Conservation (phyloP, 2,329 filamentous ascomycete species). For the Huntiella omanensis region DNA sequence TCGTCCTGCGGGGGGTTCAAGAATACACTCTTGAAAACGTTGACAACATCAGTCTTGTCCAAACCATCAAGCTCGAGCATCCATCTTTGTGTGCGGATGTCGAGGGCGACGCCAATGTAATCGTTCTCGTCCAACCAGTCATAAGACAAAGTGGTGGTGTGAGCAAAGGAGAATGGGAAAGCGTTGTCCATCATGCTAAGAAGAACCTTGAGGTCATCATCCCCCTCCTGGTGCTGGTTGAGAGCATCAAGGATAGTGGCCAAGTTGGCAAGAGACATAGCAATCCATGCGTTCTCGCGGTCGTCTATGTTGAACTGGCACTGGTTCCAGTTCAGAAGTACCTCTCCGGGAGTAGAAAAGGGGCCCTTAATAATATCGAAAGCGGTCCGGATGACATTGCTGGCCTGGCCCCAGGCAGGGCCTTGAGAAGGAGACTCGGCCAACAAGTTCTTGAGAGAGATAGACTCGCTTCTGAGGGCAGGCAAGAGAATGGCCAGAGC, state of each 20-base stretch:
- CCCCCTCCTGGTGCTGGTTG: constrained; percentile 7
- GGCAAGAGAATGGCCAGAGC: constrained; percentile 15
- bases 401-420: constrained; percentile 9
- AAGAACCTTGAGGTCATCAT: constrained; percentile 14
- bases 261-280: constrained; percentile 20
- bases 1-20: constrained; percentile 13
- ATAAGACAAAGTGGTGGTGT: constrained; percentile 11
- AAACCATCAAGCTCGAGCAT: constrained; percentile 15
- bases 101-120: constrained; percentile 16
- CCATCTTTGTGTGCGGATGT: constrained; percentile 21
- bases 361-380: constrained; percentile 17
- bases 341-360: constrained; percentile 13
- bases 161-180: constrained; percentile 17
- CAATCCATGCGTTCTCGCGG: constrained; percentile 6
- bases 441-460: constrained; percentile 16
- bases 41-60: constrained; percentile 11
- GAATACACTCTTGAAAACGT: constrained; percentile 19
- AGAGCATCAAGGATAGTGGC: constrained; percentile 18
- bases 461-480: constrained; percentile 15
- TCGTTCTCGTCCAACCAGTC: constrained; percentile 13
- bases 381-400: constrained; percentile 12
- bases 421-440: constrained; percentile 11
- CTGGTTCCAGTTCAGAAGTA: constrained; percentile 17
- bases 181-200: constrained; percentile 17
- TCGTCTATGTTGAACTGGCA: constrained; percentile 8